Percentiles rank a stretch among this genome's conserved stretches.
phyloP scores from a whole-genome alignment of 495 filamentous ascomycete species.

The Neurospora sp. region DNA sequence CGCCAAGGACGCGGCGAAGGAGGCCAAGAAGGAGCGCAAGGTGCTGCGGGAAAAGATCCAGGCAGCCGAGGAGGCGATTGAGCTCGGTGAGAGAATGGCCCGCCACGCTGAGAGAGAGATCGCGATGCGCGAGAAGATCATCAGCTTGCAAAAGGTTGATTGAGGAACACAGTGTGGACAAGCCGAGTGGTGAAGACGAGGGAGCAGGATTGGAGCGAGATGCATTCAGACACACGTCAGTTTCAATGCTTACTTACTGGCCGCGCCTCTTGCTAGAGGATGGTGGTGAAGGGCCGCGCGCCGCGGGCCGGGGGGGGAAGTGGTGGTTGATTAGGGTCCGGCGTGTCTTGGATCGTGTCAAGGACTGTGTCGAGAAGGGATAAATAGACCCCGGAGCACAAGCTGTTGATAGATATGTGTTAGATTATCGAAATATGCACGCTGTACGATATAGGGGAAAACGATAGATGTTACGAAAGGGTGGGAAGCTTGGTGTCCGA shows the following conservation, averaged over 20 bases:
- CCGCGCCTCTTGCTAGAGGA: neutral
- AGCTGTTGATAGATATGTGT: neutral
- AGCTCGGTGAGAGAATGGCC: slow-evolving; percentile 7
- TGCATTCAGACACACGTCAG: neutral
- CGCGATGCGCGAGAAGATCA: slow-evolving; percentile 1
- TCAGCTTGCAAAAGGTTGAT: neutral
- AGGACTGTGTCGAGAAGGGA: neutral
- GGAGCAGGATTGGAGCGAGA: neutral
- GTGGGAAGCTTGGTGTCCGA: neutral
- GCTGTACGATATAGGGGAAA: neutral
- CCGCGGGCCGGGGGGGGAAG: neutral
- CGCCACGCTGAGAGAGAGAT: slow-evolving; percentile 9
- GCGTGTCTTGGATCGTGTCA: neutral
- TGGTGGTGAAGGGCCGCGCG: neutral
- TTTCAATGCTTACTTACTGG: neutral
- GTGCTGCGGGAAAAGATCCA: slow-evolving; percentile 12
- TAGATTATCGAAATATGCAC: neutral
- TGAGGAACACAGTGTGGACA: neutral
- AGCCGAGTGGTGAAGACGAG: neutral
- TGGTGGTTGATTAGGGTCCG: neutral
- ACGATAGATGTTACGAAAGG: neutral
- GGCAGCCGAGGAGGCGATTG: slow-evolving; percentile 3
- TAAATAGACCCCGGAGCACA: neutral
- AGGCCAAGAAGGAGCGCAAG: slow-evolving; percentile 40
- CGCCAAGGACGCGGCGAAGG: slow-evolving; percentile 36